A percentile compares a stretch with the other conserved stretches of the same genome.
phyloP scores from a whole-genome alignment of 768 basidiomycete genomes.

The Russula abietina region DNA sequence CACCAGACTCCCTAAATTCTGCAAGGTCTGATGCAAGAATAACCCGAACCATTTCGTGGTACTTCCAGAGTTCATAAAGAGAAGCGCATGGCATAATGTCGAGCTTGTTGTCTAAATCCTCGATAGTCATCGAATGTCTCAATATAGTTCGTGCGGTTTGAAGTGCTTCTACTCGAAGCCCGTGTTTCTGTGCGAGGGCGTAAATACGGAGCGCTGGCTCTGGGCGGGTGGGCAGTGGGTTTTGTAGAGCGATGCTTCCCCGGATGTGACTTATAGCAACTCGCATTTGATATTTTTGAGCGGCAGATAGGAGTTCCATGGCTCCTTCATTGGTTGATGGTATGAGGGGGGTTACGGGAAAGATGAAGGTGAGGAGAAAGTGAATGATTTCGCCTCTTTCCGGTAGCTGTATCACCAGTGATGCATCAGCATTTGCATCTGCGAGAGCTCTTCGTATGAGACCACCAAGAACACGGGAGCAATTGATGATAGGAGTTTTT shows the following conservation, averaged over 20 bases:
- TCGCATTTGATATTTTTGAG: conserved; percentile 3
- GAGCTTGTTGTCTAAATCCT: not conserved
- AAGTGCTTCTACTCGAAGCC: not conserved
- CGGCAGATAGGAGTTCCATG: conserved; percentile 4
- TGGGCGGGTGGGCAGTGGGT: not conserved
- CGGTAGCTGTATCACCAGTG: not conserved
- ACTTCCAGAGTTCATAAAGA: not conserved
- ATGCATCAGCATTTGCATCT: not conserved
- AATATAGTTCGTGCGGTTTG: not conserved
- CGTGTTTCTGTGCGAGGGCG: not conserved
- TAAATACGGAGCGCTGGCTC: not conserved
- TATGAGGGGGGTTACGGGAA: not conserved
- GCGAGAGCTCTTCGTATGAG: not conserved
- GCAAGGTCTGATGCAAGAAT: not conserved
- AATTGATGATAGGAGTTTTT: not conserved
- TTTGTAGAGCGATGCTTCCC: not conserved
- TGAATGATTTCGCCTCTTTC: not conserved
- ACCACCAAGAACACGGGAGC: not conserved
- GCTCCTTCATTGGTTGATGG: not conserved
- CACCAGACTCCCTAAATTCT: no score
- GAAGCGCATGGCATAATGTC: not conserved
- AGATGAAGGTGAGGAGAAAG: conserved; percentile 12
- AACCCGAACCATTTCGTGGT: not conserved
- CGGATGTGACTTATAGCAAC: not conserved
- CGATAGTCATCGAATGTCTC: not conserved